Percentiles rank a stretch among this genome's conserved stretches.
phyloP scores from a whole-genome alignment of 2,329 filamentous ascomycete species.

The Cladosporium sp. region DNA sequence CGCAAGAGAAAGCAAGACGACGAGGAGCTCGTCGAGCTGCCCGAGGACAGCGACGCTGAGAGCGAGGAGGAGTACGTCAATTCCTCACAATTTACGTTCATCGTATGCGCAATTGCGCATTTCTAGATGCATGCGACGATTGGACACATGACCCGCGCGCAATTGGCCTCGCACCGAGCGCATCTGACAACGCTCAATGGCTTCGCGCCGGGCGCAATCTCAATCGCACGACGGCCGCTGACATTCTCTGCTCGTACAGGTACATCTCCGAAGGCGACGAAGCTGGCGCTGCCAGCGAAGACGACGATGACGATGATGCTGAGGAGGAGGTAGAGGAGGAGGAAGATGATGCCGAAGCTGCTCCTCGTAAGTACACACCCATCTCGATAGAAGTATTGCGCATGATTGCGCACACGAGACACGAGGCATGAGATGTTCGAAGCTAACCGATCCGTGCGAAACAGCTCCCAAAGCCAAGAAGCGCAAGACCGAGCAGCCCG shows the following conservation, averaged over 20 bases:
- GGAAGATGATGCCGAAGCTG: not conserved
- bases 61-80: slow-evolving; percentile 37
- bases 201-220: not conserved
- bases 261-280: slow-evolving; percentile 12
- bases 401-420: not conserved
- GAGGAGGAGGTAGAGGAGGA: slow-evolving; percentile 17
- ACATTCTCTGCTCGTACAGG: not conserved
- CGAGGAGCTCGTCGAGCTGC: slow-evolving; percentile 39
- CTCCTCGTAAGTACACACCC: not conserved
- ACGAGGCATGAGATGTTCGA: not conserved
- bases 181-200: not conserved
- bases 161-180: not conserved
- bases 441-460: not conserved
- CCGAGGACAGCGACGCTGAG: slow-evolving; percentile 37
- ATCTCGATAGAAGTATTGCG: too few relatives aligned
- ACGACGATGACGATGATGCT: slow-evolving; percentile 19
- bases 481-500: slow-evolving; percentile 25
- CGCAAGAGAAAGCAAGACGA: slow-evolving; percentile 41
- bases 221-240: not conserved
- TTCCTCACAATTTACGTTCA: not conserved
- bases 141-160: not conserved
- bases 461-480: slow-evolving; percentile 27
- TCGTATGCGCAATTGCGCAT: not conserved
- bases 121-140: not conserved
- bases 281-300: slow-evolving; percentile 2